Percentiles rank a stretch among this genome's conserved stretches.
These are phyloP conservation scores for Phytophthora pistaciae DNA, from an alignment of 352 stramenopile species.

Conservation along the genomic window DNA sequence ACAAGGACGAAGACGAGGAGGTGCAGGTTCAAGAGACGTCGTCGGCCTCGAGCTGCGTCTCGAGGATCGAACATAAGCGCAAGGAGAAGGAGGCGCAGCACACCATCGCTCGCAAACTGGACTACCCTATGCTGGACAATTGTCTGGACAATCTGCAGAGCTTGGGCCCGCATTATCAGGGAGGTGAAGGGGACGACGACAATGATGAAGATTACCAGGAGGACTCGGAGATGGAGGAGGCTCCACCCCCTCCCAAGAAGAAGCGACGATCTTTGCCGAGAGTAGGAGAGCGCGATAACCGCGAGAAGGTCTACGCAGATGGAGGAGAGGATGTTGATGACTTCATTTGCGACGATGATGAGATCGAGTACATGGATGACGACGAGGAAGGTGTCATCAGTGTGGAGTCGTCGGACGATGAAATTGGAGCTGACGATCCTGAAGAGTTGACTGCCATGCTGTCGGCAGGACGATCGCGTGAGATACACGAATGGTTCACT, in stretches of 20 bases:
- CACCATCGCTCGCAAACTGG: slow-evolving; percentile 53
- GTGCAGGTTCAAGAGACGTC: slow-evolving; percentile 14
- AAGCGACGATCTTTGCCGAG: slow-evolving; percentile 24
- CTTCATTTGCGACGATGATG: slow-evolving; percentile 82
- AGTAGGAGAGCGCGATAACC: slow-evolving; percentile 34
- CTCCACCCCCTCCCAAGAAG: slow-evolving; percentile 22
- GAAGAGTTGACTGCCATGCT: slow-evolving; percentile 53
- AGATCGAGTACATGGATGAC: slow-evolving; percentile 91
- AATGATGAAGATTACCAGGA: slow-evolving; percentile 42
- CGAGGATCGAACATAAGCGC: slow-evolving; percentile 65
- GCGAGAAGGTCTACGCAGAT: slow-evolving; percentile 55
- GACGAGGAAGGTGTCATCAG: slow-evolving; percentile 80
- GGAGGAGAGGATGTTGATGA: slow-evolving; percentile 78
- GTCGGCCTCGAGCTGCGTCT: slow-evolving; percentile 65
- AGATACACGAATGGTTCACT: slow-evolving; percentile 82
- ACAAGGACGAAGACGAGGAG: slow-evolving; percentile 7
- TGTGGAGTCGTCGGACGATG: slow-evolving; percentile 58
- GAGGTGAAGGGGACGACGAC: slow-evolving; percentile 16
- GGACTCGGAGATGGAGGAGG: slow-evolving; percentile 39
- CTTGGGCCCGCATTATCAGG: slow-evolving; percentile 30
- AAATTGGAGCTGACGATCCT: slow-evolving; percentile 47
- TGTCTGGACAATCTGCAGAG: slow-evolving; percentile 58
- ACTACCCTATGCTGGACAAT: slow-evolving; percentile 75
- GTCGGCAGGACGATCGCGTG: slow-evolving; percentile 55
- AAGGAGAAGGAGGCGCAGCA: slow-evolving; percentile 55